Evolutionary conservation across 176 grass and related monocot species (phyloP).

Genomic region (Paspalum notatum): DNA sequence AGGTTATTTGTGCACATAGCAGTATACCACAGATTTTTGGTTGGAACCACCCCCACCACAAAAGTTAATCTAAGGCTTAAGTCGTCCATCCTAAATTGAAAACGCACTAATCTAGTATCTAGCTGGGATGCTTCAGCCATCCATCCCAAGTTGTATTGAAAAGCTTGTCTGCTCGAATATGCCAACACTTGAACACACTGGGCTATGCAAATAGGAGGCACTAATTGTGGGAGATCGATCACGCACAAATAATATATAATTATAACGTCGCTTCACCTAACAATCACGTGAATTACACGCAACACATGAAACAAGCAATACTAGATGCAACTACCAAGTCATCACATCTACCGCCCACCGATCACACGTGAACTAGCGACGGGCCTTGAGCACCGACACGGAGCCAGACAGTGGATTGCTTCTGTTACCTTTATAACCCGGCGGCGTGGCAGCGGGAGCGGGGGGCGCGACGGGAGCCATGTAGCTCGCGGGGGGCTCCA

Average conservation of each 20-base stretch:
- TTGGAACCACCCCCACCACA: neutral
- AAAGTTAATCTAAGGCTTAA: neutral
- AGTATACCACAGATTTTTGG: neutral
- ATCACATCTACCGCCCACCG: constrained; percentile 7
- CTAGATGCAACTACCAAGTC: neutral
- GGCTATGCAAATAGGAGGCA: neutral
- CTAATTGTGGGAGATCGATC: neutral
- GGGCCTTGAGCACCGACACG: neutral
- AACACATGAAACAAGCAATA: constrained; percentile 18
- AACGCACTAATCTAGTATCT: neutral
- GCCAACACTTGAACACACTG: neutral
- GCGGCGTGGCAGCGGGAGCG: neutral
- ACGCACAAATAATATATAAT: no score
- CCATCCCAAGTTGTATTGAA: neutral
- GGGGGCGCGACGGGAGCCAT: constrained; percentile 23
- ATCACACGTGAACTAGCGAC: constrained; percentile 14
- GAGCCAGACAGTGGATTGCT: neutral
- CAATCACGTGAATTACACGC: constrained; percentile 3
- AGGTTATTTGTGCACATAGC: neutral
- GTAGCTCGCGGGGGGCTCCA: constrained; percentile 59
- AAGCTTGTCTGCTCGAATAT: neutral
- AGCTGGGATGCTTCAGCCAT: constrained; percentile 11
- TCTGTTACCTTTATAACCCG: constrained; percentile 20
- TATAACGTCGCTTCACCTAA: no score
- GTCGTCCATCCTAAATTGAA: neutral